Conservation (phyloP, 2,329 filamentous ascomycete species). For the Monilinia laxa region DNA sequence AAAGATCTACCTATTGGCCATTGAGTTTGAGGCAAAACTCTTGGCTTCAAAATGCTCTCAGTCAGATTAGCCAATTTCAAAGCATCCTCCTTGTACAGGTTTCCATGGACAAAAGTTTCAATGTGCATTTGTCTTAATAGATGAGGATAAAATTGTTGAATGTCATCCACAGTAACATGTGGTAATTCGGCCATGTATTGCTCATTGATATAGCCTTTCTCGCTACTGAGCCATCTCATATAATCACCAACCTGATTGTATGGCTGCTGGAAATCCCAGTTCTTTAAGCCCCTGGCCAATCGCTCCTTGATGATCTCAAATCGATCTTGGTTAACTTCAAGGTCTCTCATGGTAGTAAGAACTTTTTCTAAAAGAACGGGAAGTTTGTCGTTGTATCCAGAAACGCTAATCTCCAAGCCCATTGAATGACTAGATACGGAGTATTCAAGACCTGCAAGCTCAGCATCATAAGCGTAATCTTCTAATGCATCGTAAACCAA, state of each 20-base stretch:
- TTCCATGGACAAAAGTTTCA: slow-evolving; percentile 86
- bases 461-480: slow-evolving; percentile 94
- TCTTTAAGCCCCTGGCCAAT: slow-evolving; percentile 71
- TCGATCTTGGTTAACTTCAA: slow-evolving; percentile 80
- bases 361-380: slow-evolving; percentile 88
- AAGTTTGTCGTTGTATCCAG: slow-evolving; percentile 96
- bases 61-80: slow-evolving; percentile 81
- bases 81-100: slow-evolving; percentile 91
- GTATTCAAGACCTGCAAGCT: slow-evolving; percentile 86
- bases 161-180: slow-evolving; percentile 69
- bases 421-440: slow-evolving; percentile 69
- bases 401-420: slow-evolving; percentile 75
- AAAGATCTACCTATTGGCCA: slow-evolving; percentile 78
- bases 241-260: slow-evolving; percentile 87
- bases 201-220: slow-evolving; percentile 75
- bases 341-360: slow-evolving; percentile 75
- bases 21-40: slow-evolving; percentile 70
- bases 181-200: slow-evolving; percentile 77
- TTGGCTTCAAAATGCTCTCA: slow-evolving; percentile 73
- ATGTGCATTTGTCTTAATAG: slow-evolving; percentile 81
- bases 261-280: slow-evolving; percentile 84
- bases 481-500: slow-evolving; percentile 84
- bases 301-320: slow-evolving; percentile 92
- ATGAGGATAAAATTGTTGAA: slow-evolving; percentile 76
- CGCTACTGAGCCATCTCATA: slow-evolving; percentile 74